Conservation (phyloP, 148 eudicot genomes). For the Chenopodium quinoa region DNA sequence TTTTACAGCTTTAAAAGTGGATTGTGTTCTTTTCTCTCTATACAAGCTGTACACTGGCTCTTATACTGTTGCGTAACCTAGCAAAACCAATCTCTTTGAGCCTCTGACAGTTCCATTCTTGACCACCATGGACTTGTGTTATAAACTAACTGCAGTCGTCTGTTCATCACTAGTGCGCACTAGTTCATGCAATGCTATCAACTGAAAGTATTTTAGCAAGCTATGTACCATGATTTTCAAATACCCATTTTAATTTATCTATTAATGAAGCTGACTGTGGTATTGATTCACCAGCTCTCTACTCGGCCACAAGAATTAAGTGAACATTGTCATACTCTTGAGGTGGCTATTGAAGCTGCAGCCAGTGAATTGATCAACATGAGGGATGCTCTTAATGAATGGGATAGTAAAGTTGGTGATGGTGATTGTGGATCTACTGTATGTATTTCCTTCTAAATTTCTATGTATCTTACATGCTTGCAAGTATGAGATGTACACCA, state of each 20-base stretch:
- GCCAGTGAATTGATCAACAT: slow-evolving; percentile 60
- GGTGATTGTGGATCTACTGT: slow-evolving; percentile 99
- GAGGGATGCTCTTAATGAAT: slow-evolving; percentile 78
- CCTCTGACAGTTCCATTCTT: background rate
- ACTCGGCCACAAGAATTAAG: slow-evolving; percentile 69
- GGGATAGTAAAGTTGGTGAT: slow-evolving; percentile 97
- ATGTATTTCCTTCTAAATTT: slow-evolving; percentile 26
- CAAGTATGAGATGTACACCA: background rate
- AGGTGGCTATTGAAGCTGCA: slow-evolving; percentile 88
- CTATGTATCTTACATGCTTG: background rate
- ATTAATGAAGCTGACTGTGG: slow-evolving; percentile 10
- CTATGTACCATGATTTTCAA: background rate
- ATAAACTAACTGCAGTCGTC: background rate
- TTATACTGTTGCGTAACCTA: background rate
- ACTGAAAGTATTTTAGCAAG: background rate
- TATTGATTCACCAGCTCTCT: slow-evolving; percentile 39
- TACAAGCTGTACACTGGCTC: background rate
- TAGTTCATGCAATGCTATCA: background rate
- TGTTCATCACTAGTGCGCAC: background rate
- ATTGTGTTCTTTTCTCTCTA: background rate
- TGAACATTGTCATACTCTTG: slow-evolving; percentile 62
- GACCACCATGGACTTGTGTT: background rate
- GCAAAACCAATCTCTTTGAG: background rate
- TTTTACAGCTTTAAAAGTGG: background rate
- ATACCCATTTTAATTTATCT: background rate